phyloP scores from a whole-genome alignment of 352 stramenopile genomes.

The Globisporangium nagaii region DNA sequence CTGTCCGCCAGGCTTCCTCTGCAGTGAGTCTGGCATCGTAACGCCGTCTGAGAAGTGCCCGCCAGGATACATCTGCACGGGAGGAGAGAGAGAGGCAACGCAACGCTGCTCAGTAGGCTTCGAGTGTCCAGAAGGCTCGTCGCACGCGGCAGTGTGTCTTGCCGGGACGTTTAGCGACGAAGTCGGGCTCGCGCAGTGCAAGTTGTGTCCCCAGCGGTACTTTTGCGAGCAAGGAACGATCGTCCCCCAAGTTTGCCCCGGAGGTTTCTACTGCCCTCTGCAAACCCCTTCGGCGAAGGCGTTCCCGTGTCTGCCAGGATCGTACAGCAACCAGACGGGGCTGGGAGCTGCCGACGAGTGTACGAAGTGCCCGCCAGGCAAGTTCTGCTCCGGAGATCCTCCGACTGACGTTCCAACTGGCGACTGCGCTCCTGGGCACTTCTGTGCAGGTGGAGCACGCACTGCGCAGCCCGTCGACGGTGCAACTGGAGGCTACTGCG shows the following conservation, averaged over 20 bases:
- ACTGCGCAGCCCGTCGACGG: constrained; percentile 33
- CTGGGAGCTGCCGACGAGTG: constrained; percentile 43
- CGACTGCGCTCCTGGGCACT: constrained; percentile 57
- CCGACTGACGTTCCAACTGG: constrained; percentile 52
- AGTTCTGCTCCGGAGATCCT: constrained; percentile 67
- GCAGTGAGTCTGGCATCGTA: constrained; percentile 43
- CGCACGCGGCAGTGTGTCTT: constrained; percentile 43
- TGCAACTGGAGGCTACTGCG: constrained; percentile 42
- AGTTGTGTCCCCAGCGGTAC: constrained; percentile 65
- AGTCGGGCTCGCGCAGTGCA: constrained; percentile 46
- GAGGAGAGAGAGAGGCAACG: constrained; percentile 46
- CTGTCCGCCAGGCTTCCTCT: constrained; percentile 62
- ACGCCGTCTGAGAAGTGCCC: constrained; percentile 44
- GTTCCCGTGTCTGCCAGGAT: constrained; percentile 56
- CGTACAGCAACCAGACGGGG: constrained; percentile 42
- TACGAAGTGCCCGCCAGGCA: constrained; percentile 49
- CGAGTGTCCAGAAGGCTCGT: constrained; percentile 71
- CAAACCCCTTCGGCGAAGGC: constrained; percentile 34
- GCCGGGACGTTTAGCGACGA: constrained; percentile 63
- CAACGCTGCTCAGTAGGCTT: constrained; percentile 53
- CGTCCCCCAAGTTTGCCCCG: constrained; percentile 43
- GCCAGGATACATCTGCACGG: constrained; percentile 52
- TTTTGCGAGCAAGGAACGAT: constrained; percentile 52
- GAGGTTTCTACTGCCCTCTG: constrained; percentile 74
- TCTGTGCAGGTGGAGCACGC: constrained; percentile 46